Base-by-base conservation (phyloP, 306 rosid genomes). In the Prunus armeniaca region DNA sequence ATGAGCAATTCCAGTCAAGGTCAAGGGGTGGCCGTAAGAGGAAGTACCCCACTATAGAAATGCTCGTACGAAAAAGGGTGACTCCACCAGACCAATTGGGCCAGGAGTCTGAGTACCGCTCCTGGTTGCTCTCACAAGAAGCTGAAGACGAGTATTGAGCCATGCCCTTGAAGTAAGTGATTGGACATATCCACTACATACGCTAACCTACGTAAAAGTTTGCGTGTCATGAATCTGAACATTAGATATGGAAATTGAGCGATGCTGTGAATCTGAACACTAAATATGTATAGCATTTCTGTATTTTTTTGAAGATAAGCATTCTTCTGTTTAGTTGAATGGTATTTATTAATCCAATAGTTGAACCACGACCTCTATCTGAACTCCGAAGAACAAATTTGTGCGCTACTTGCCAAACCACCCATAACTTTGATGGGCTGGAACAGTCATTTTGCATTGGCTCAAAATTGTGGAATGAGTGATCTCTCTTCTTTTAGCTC, bases 1-100 rank as follows among this genome's bases (percentile, higher is more conserved):
- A 95, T 58, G 89, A 84, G 77, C 86, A 76, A 77, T 95, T 88
- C 76, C 89, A 86, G 52, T 89, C 97, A 34, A 88, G 89, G 87
- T 86, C 90, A 1, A 88, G 90, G 70, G 99, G 99, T 20, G 97
- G 99, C 68, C 66, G 70, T 38, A 95, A 95, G 86, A 90, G 99
- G 80, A 62, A 18, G 52, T 88, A 60, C 58, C 97, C 97, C 12
- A 82, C 88, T 0, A 74, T 90, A 19, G 97, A 89, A 83, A 89
- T 92, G 92, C 76, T 95, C 27, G 58, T 88, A 34, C 81, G 97
- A 78, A 95, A 90, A 87, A 89, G 99, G 74, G 86, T 95, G 54
- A 82, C 85, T 1, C 92, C 93, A 0, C 97, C 91, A 27, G 77
- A 78, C 79, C 75, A 83, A 22, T 61, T 77, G 62, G 91, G 84